Evolutionary conservation across 768 basidiomycete genomes (phyloP), one percentile per base, ranked within the genome.

Genomic region (Phaeolepiota aurea): DNA sequence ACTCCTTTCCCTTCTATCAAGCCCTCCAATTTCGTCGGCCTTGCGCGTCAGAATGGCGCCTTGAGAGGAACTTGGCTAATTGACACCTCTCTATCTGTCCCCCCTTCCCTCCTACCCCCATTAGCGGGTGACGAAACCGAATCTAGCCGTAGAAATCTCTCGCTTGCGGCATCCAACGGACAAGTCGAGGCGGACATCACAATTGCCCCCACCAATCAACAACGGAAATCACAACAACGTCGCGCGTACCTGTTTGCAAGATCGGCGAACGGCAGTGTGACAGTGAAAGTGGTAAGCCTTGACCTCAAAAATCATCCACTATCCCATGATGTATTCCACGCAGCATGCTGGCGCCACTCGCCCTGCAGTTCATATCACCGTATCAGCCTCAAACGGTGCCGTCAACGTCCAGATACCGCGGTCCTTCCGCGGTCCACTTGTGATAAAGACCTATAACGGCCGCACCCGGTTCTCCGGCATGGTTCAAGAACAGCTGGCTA

Each of bases 31-130:
- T 63, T 52, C 40, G 38, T 64, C 38, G 53, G 51, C 10, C 46
- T 67, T 7, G 50, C 50, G 16, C 58, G 57, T 21, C 38, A 20
- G 3, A 58, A 66, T 44, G 42, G 44, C 1, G 46, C 54, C 2
- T 50, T 69, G 20, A 59, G 56, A 44, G 68, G 62, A 7, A 44
- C 46, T 1, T 75, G 71, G 56, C 50, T 68, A 22, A 54, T 76
- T 30, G 66, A 76, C 42, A 66, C 74, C 1, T 44, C 53, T 14
- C 51, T 74, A 15, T 20, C 38, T 9, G 59, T 76, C 33, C 72
- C 74, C 0, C 3, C 49, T 0, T 42, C 58, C 13, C 39, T 70
- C 25, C 53, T 75, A 4, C 62, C 69, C 2, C 64, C 71, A 16
- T 48, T 75, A 0, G 31, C 38, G 3, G 39, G 41, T 0, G 58